A percentile compares a stretch with the other conserved stretches of the same genome.
Evolutionary conservation across 331 rosid species (phyloP).

Genomic region (Cucumis variabilis): DNA sequence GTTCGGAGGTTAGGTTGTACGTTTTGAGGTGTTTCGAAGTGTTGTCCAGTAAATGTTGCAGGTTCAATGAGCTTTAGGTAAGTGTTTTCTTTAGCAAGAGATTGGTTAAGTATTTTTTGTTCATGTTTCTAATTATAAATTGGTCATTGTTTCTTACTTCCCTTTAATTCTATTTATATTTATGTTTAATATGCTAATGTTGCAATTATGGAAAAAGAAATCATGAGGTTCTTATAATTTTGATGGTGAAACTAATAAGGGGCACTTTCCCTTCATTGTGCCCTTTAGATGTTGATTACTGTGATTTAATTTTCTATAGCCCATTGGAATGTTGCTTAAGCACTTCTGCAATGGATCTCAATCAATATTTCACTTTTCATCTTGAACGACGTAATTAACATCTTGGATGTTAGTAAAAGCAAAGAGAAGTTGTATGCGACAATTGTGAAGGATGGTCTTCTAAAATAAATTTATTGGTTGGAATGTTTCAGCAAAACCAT

Average conservation of each 20-base stretch:
- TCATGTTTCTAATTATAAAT: too few relatives aligned
- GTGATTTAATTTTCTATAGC: not conserved
- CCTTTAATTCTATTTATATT: not conserved
- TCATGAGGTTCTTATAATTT: not conserved
- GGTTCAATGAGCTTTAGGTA: too few relatives aligned
- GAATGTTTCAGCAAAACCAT: not conserved
- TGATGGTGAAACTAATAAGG: slow-evolving; percentile 3
- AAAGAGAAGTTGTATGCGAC: slow-evolving; percentile 92
- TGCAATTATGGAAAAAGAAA: slow-evolving; percentile 15
- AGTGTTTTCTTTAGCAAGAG: too few relatives aligned
- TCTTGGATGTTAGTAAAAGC: slow-evolving; percentile 81
- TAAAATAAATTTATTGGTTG: not conserved
- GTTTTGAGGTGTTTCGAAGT: too few relatives aligned
- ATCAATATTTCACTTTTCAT: slow-evolving; percentile 23
- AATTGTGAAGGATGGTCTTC: slow-evolving; percentile 76
- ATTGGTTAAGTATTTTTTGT: too few relatives aligned
- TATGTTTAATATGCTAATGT: slow-evolving; percentile 17
- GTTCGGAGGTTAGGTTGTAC: too few relatives aligned
- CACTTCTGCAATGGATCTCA: slow-evolving; percentile 30
- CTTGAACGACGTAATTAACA: slow-evolving; percentile 82
- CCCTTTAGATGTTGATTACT: slow-evolving; percentile 7
- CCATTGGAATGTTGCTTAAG: not conserved
- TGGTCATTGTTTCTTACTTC: slow-evolving; percentile 60
- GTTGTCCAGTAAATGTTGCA: too few relatives aligned
- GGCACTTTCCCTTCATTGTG: not conserved